Conservation (phyloP, 1,139 yeast genomes). For the Protomyces inouyei region DNA sequence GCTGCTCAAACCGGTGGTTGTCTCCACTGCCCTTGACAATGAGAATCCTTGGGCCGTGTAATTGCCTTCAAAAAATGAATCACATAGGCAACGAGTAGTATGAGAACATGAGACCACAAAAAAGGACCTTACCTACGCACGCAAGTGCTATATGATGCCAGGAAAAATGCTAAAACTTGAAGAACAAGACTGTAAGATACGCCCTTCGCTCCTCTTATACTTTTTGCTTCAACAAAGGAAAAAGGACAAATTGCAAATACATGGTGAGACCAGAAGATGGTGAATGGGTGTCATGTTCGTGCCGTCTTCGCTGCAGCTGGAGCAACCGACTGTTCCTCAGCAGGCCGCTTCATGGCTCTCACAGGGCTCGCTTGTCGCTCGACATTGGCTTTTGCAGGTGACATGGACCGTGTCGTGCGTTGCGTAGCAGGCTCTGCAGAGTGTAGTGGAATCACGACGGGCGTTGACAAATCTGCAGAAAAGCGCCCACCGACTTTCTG, state of each 20-base stretch:
- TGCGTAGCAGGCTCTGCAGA: too few species aligned
- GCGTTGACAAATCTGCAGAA: not conserved
- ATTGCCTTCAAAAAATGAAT: not conserved
- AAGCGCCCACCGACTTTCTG: not conserved
- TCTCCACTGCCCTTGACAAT: not conserved
- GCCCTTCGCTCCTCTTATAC: too few species aligned
- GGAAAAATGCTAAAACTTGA: too few species aligned
- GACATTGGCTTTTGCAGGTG: not conserved
- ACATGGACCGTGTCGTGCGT: not conserved
- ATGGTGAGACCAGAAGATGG: too few species aligned
- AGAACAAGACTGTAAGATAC: too few species aligned
- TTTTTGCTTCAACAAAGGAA: too few species aligned
- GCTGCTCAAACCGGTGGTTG: conserved; percentile 1
- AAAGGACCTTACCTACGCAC: too few species aligned
- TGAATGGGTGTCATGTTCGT: not conserved
- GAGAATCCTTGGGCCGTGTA: not conserved
- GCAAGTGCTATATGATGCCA: too few species aligned
- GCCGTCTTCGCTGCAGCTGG: not conserved
- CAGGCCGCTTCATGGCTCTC: not conserved
- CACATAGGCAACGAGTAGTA: too few species aligned
- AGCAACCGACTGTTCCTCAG: not conserved
- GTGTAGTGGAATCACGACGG: not conserved
- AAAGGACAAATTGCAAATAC: too few species aligned
- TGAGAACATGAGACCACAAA: too few species aligned
- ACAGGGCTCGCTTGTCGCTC: not conserved